phyloP scores from a whole-genome alignment of 768 basidiomycete species.

The Hypholoma fasciculare region DNA sequence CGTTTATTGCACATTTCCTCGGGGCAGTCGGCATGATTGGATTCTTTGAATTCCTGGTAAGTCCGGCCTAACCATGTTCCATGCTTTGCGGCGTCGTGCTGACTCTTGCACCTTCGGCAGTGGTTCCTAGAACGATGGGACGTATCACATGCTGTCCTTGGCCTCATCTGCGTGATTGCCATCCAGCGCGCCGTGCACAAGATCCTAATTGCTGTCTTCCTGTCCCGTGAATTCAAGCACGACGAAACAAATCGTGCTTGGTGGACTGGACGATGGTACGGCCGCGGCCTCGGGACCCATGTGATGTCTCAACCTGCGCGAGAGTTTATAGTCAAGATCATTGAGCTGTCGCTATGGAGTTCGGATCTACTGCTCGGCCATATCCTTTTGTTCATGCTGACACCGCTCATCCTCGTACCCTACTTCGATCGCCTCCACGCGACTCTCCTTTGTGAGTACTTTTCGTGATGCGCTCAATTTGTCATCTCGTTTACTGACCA shows the following conservation, averaged over 20 bases:
- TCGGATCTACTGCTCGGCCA: conserved; percentile 91
- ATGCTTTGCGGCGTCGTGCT: conserved; percentile 1
- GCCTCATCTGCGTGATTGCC: conserved; percentile 86
- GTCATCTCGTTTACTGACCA: conserved; percentile 16
- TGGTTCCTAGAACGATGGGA: conserved; percentile 97
- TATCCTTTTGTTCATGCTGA: conserved; percentile 87
- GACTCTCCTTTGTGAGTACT: conserved; percentile 80
- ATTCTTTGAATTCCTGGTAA: conserved; percentile 95
- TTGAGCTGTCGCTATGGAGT: conserved; percentile 94
- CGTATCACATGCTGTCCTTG: conserved; percentile 89
- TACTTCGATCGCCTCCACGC: conserved; percentile 92
- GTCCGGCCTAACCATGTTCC: conserved; percentile 26
- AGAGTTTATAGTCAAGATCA: conserved; percentile 97
- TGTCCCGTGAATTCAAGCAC: conserved; percentile 98
- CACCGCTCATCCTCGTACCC: conserved; percentile 85
- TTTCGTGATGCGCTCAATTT: neutral
- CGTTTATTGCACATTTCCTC: conserved; percentile 81
- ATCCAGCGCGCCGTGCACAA: conserved; percentile 95
- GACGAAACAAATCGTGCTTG: conserved; percentile 98
- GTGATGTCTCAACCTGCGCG: conserved; percentile 98
- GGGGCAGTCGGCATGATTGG: conserved; percentile 86
- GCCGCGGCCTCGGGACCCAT: conserved; percentile 85
- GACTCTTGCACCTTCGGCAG: conserved; percentile 37
- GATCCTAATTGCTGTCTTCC: conserved; percentile 88
- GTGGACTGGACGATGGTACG: conserved; percentile 99